Evolutionary conservation across 768 basidiomycete genomes (phyloP).

Genomic region (Nidularia sp.): DNA sequence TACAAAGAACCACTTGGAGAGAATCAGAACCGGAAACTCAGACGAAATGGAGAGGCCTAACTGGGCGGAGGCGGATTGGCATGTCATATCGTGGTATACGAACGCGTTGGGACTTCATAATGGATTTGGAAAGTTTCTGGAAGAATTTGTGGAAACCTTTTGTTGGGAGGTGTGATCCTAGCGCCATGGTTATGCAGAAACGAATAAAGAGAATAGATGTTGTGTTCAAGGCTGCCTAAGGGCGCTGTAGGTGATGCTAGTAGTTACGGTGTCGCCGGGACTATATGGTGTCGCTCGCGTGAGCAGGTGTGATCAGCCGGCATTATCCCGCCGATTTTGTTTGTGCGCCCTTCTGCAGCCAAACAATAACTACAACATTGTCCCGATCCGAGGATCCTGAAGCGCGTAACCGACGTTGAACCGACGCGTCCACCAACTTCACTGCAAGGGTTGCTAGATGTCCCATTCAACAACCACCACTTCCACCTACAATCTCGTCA

Average conservation of each 20-base stretch:
- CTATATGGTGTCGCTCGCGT: too few relatives aligned
- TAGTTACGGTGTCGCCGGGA: too few relatives aligned
- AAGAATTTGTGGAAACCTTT: constrained; percentile 28
- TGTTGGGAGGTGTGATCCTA: constrained; percentile 5
- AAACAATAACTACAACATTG: too few relatives aligned
- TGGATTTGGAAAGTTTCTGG: constrained; percentile 43
- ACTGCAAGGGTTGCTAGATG: constrained; percentile 17
- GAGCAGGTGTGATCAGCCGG: too few relatives aligned
- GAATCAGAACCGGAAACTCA: background rate
- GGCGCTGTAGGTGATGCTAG: too few relatives aligned
- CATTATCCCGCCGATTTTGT: too few relatives aligned
- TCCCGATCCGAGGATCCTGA: too few relatives aligned
- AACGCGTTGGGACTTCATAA: constrained; percentile 72
- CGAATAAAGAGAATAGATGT: background rate
- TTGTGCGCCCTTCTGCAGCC: too few relatives aligned
- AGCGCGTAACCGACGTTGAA: background rate
- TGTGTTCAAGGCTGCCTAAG: too few relatives aligned
- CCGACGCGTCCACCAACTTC: background rate
- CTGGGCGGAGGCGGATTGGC: constrained; percentile 71
- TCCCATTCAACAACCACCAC: constrained; percentile 57
- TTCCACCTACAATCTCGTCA: constrained; percentile 49
- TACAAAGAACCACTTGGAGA: constrained; percentile 70
- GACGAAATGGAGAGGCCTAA: constrained; percentile 20
- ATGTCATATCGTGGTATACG: constrained; percentile 63
- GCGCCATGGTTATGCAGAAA: background rate